These are phyloP conservation scores for Raffaelea ambrosiae DNA, from an alignment of 2,329 filamentous ascomycete species.

Conservation along the genomic window DNA sequence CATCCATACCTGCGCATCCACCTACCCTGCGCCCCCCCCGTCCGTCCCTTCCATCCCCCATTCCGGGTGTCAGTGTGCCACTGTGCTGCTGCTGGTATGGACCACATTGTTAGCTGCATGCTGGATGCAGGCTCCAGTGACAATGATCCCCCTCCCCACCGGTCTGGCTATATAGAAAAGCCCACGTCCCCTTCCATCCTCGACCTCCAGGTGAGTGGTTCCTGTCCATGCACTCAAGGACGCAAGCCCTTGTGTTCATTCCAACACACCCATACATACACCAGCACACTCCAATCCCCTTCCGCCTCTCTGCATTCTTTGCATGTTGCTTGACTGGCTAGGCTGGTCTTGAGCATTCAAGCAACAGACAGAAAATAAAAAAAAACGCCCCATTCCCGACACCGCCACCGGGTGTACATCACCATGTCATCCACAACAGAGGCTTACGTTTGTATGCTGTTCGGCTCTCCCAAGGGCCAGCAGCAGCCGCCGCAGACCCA, in stretches of 20 bases:
- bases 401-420: background rate
- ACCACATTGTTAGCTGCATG: constrained; percentile 55
- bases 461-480: constrained; percentile 15
- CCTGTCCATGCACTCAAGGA: constrained; percentile 17
- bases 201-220: constrained; percentile 22
- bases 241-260: constrained; percentile 13
- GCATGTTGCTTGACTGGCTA: constrained; percentile 5
- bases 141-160: constrained; percentile 19
- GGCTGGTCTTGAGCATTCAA: constrained; percentile 9
- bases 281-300: too few species aligned
- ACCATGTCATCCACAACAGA: background rate
- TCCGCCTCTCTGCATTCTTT: constrained; percentile 5
- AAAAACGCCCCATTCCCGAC: constrained; percentile 9
- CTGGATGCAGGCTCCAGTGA: constrained; percentile 35
- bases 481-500: too few species aligned
- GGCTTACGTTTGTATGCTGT: constrained; percentile 13
- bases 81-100: constrained; percentile 33
- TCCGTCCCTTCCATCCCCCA: too few species aligned
- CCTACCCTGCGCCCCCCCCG: background rate
- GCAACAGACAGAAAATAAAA: constrained; percentile 2
- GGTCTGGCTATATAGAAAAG: constrained; percentile 42
- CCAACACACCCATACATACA: background rate
- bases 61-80: too few species aligned
- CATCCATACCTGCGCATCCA: background rate
- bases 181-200: constrained; percentile 33